Evolutionary conservation across 1,284 basidiomycete genomes (phyloP).

Genomic region (Melampsora americana): DNA sequence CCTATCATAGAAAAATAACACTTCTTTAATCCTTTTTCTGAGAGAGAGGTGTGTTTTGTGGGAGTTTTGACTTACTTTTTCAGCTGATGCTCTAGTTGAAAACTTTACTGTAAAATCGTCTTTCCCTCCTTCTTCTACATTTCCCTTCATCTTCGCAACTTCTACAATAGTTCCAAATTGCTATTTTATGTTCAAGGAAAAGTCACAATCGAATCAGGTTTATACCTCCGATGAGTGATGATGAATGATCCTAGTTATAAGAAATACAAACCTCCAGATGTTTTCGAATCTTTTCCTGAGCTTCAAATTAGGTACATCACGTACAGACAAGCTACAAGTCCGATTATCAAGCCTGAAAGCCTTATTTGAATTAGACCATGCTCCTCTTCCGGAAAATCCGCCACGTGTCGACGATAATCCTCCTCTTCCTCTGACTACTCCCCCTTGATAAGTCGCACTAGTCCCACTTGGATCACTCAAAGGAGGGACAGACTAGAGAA

Average conservation of each 20-base stretch:
- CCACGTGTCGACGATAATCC: too few species aligned
- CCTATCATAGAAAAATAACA: slow-evolving; percentile 13
- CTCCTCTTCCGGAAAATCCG: neutral
- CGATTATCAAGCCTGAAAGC: slow-evolving; percentile 37
- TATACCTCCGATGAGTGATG: neutral
- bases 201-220: neutral
- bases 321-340: slow-evolving; percentile 13
- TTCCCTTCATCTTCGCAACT: neutral
- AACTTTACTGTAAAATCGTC: slow-evolving; percentile 22
- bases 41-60: neutral
- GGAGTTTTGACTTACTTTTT: slow-evolving; percentile 14
- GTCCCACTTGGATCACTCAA: too few species aligned
- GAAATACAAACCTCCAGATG: slow-evolving; percentile 16
- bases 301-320: neutral
- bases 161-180: slow-evolving; percentile 32
- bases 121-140: neutral
- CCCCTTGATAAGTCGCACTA: too few species aligned
- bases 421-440: too few species aligned
- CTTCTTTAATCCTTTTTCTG: neutral
- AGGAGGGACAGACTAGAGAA: too few species aligned
- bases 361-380: slow-evolving; percentile 3
- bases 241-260: neutral
- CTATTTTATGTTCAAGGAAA: slow-evolving; percentile 8
- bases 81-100: slow-evolving; percentile 22
- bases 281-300: slow-evolving; percentile 1